These are phyloP conservation scores for Nothophytophthora sp. DNA, from an alignment of 352 stramenopile species.

Conservation along the genomic window DNA sequence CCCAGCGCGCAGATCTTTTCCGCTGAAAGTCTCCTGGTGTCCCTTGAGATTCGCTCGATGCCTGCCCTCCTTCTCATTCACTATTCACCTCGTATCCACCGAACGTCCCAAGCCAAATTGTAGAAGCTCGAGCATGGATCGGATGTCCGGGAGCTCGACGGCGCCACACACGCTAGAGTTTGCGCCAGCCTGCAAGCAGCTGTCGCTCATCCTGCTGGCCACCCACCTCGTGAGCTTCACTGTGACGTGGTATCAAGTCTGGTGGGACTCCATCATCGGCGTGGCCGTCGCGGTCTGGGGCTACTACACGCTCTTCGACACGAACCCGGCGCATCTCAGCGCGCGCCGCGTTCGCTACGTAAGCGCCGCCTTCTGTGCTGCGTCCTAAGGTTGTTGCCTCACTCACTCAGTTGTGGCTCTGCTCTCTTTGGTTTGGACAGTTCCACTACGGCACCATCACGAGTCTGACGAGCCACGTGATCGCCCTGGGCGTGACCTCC, in stretches of 20 bases:
- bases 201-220: constrained; percentile 49
- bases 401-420: constrained; percentile 3
- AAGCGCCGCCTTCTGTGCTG: not conserved
- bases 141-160: not conserved
- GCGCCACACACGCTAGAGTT: constrained; percentile 67
- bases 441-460: constrained; percentile 56
- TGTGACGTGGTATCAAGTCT: constrained; percentile 81
- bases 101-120: not conserved
- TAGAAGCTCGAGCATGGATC: not conserved
- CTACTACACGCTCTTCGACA: constrained; percentile 57
- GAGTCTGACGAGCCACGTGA: constrained; percentile 57
- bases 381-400: constrained; percentile 10
- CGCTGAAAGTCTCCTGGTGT: too few species aligned
- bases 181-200: constrained; percentile 56
- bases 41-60: too few species aligned
- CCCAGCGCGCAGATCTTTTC: too few species aligned
- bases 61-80: too few species aligned
- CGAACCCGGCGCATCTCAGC: constrained; percentile 47
- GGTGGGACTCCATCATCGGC: constrained; percentile 76
- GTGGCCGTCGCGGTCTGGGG: constrained; percentile 46
- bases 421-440: constrained; percentile 20
- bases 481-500: constrained; percentile 54
- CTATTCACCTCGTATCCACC: too few species aligned
- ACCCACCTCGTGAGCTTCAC: constrained; percentile 66
- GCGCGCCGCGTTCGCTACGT: constrained; percentile 30